Conservation (phyloP, 2,329 filamentous ascomycete genomes). For the Cryphonectria carpinicola region DNA sequence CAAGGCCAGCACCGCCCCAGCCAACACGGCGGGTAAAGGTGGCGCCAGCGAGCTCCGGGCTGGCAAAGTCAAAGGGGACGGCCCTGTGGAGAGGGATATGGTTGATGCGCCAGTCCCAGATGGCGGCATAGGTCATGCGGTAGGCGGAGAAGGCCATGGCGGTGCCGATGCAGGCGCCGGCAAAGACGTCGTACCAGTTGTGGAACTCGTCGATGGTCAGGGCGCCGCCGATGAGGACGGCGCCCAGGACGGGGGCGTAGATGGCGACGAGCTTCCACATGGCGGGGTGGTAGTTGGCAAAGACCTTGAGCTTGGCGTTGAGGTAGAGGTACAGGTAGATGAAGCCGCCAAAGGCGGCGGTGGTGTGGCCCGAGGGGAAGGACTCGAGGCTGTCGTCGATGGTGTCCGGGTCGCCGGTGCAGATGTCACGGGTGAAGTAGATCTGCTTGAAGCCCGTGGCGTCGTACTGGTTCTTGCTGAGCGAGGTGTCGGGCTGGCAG, state of each 20-base stretch:
- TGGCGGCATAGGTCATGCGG: slow-evolving; percentile 66
- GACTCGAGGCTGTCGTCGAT: slow-evolving; percentile 73
- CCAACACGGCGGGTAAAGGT: slow-evolving; percentile 36
- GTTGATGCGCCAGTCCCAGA: slow-evolving; percentile 71
- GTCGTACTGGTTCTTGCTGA: slow-evolving; percentile 49
- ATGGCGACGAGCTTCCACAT: slow-evolving; percentile 73
- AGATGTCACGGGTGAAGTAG: slow-evolving; percentile 72
- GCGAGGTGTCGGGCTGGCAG: slow-evolving; percentile 64
- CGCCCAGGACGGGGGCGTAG: slow-evolving; percentile 69
- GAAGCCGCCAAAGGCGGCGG: slow-evolving; percentile 73
- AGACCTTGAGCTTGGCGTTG: slow-evolving; percentile 79
- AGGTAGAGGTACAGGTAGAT: slow-evolving; percentile 74
- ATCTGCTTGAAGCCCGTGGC: slow-evolving; percentile 53
- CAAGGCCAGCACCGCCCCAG: slow-evolving; percentile 30
- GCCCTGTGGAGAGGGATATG: slow-evolving; percentile 64
- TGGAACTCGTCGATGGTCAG: slow-evolving; percentile 76
- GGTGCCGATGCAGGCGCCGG: slow-evolving; percentile 66
- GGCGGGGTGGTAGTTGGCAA: slow-evolving; percentile 70
- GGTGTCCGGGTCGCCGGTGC: slow-evolving; percentile 65
- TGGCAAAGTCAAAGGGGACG: slow-evolving; percentile 38
- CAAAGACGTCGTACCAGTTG: slow-evolving; percentile 76
- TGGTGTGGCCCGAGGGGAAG: slow-evolving; percentile 75
- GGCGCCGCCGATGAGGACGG: slow-evolving; percentile 68
- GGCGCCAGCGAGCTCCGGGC: slow-evolving; percentile 31
- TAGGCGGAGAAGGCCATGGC: slow-evolving; percentile 66